Evolutionary conservation across 192 early-diverging fungal genomes (phyloP).

Genomic region (Coemansia sp.): DNA sequence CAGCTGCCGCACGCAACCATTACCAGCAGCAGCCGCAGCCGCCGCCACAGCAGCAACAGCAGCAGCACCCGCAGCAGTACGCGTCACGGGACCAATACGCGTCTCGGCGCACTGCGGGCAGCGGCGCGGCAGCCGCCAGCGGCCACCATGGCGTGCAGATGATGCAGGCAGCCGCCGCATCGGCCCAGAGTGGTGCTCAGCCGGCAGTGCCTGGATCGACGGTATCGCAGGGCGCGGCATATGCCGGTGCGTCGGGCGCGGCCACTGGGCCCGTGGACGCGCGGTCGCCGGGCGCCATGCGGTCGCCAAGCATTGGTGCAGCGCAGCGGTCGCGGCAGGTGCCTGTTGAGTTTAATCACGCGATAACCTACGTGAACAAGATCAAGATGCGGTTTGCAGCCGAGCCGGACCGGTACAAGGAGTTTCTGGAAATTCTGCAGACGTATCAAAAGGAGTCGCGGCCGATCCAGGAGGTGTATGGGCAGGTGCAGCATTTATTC

Average conservation of each 20-base stretch:
- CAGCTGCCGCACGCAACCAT: not conserved
- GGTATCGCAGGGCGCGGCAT: not conserved
- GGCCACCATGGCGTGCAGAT: constrained; percentile 11
- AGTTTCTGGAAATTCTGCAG: constrained; percentile 96
- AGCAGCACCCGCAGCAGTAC: constrained; percentile 24
- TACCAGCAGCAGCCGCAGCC: not conserved
- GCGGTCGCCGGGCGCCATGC: constrained; percentile 25
- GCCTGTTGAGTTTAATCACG: constrained; percentile 96
- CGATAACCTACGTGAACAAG: constrained; percentile 99
- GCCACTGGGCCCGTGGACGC: constrained; percentile 9
- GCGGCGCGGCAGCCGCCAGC: not conserved
- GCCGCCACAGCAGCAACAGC: not conserved
- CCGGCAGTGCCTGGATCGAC: constrained; percentile 4
- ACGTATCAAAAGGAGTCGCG: constrained; percentile 96
- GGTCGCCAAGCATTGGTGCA: constrained; percentile 23
- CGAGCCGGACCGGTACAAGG: constrained; percentile 94
- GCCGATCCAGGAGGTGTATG: constrained; percentile 96
- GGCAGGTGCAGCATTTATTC: constrained; percentile 89
- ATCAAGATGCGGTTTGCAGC: constrained; percentile 95
- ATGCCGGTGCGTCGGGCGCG: not conserved
- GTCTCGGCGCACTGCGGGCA: constrained; percentile 16
- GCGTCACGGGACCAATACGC: constrained; percentile 22
- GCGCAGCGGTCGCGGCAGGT: constrained; percentile 53
- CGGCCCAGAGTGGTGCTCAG: constrained; percentile 2
- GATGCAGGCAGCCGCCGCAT: constrained; percentile 5